Conservation (phyloP, 345 rosid species). For the Geranium brycei region DNA sequence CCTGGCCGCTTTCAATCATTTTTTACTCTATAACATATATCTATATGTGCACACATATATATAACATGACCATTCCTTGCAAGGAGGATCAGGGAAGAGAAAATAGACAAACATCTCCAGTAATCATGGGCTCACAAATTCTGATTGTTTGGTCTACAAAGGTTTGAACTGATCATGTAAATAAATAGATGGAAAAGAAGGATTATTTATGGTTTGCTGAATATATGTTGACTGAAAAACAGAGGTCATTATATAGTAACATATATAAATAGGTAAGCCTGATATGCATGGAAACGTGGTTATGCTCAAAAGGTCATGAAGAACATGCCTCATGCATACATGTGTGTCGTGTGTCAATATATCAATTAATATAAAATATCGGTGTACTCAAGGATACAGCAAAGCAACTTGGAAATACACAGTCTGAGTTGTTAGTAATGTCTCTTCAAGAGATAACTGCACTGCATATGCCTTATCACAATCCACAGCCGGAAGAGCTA, state of each 20-base stretch:
- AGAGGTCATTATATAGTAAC: too few relatives aligned
- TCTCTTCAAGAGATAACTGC: slow-evolving; percentile 87
- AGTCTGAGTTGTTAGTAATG: slow-evolving; percentile 78
- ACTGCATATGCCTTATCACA: slow-evolving; percentile 98
- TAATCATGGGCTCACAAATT: neutral
- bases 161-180: neutral
- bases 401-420: slow-evolving; percentile 96
- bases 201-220: neutral
- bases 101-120: neutral
- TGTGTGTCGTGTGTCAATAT: neutral
- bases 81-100: neutral
- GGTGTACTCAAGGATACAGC: slow-evolving; percentile 67
- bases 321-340: too few relatives aligned
- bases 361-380: neutral
- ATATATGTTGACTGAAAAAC: neutral
- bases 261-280: neutral
- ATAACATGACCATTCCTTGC: neutral
- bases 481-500: slow-evolving; percentile 97
- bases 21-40: too few relatives aligned
- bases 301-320: too few relatives aligned
- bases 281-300: neutral
- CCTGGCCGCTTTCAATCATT: neutral
- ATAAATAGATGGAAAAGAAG: neutral
- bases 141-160: neutral
- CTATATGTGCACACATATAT: neutral